Evolutionary conservation across 2,329 filamentous ascomycete species (phyloP).

Genomic region (Pseudogymnoascus destructans): DNA sequence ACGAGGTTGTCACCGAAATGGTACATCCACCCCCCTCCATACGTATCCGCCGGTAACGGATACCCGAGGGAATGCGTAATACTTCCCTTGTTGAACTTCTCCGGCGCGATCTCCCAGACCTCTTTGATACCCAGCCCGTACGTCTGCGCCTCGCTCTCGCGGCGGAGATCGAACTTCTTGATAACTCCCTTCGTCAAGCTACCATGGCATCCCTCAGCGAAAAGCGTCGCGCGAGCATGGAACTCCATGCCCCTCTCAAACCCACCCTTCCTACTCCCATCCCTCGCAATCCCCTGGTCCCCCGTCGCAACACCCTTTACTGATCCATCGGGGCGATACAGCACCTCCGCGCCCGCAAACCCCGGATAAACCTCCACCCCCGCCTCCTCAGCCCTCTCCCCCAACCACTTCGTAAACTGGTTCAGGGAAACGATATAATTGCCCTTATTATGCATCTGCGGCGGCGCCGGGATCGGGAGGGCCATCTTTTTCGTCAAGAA

Average conservation of each 20-base stretch:
- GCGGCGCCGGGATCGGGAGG: conserved; percentile 73
- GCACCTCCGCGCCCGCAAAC: conserved; percentile 84
- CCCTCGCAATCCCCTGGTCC: conserved; percentile 71
- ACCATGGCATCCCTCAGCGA: conserved; percentile 91
- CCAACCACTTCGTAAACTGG: conserved; percentile 90
- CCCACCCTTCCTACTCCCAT: conserved; percentile 73
- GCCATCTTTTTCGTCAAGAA: conserved; percentile 75
- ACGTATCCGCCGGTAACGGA: conserved; percentile 74
- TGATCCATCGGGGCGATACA: conserved; percentile 75
- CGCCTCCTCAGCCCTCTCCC: conserved; percentile 88
- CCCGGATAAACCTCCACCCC: conserved; percentile 95
- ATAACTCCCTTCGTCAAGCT: conserved; percentile 90
- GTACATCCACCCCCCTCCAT: conserved; percentile 98
- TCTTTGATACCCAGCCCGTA: conserved; percentile 93
- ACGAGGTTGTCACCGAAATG: conserved; percentile 98
- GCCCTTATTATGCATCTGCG: conserved; percentile 96
- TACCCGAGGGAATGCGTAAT: conserved; percentile 89
- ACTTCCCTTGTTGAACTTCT: conserved; percentile 79
- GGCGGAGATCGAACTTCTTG: conserved; percentile 82
- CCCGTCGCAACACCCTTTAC: conserved; percentile 94
- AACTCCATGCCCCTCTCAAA: conserved; percentile 99
- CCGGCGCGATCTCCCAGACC: conserved; percentile 90
- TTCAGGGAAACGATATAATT: conserved; percentile 97
- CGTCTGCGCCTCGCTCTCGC: conserved; percentile 85
- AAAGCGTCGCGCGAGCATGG: conserved; percentile 78